These are phyloP conservation scores for Candida bentonensis DNA, from an alignment of 805 yeast species.

Conservation along the genomic window DNA sequence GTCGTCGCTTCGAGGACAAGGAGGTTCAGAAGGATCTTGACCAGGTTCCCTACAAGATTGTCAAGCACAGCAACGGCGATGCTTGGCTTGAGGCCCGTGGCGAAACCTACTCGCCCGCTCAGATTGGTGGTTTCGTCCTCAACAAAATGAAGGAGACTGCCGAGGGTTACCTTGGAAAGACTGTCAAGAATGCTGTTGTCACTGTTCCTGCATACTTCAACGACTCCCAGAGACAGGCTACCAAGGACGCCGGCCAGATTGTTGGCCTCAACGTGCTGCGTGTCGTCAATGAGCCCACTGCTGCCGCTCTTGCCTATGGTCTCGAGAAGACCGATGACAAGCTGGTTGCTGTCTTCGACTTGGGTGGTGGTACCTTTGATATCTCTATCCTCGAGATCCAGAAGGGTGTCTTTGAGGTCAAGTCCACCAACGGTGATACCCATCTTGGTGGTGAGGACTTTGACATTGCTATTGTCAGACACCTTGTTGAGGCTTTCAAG, in stretches of 20 bases:
- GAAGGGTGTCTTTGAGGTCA: conserved; percentile 95
- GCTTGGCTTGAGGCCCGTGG: conserved; percentile 93
- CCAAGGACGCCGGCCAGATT: conserved; percentile 95
- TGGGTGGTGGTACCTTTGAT: conserved; percentile 99
- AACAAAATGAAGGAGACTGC: conserved; percentile 99
- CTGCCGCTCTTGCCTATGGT: conserved; percentile 92
- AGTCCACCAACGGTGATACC: conserved; percentile 93
- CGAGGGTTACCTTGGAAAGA: conserved; percentile 78
- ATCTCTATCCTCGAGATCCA: conserved; percentile 92
- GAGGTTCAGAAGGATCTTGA: conserved; percentile 85
- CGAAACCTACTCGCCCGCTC: conserved; percentile 82
- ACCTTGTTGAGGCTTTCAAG: conserved; percentile 68
- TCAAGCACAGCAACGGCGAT: conserved; percentile 84
- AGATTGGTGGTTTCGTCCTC: conserved; percentile 84
- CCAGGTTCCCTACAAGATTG: conserved; percentile 82
- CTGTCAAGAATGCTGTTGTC: conserved; percentile 78
- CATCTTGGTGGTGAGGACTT: conserved; percentile 91
- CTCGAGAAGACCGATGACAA: conserved; percentile 71
- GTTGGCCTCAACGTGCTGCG: conserved; percentile 84
- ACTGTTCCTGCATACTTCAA: conserved; percentile 86
- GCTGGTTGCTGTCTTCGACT: conserved; percentile 90
- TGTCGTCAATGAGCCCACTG: conserved; percentile 85
- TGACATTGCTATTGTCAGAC: conserved; percentile 76
- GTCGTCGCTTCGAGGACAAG: conserved; percentile 76
- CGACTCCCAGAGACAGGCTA: conserved; percentile 86